Base-by-base conservation (phyloP, 192 early-diverging fungal species). In the Coemansia sp. region DNA sequence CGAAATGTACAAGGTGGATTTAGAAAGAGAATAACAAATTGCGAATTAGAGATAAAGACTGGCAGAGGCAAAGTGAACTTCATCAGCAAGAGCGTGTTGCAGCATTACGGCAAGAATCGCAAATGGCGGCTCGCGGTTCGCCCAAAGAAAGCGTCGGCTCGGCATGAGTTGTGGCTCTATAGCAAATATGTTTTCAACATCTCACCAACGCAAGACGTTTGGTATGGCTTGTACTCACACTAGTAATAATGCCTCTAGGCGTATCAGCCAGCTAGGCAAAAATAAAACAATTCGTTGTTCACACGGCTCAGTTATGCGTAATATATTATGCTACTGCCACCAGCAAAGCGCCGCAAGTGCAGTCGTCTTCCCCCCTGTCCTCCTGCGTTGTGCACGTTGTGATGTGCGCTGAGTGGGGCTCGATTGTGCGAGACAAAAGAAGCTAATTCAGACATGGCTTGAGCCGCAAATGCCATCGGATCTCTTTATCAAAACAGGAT, bases 71-170 rank as follows among this genome's bases (percentile, higher is more conserved):
- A 48, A 48, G 19, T 3, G 21, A 7, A 9, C 8, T 14, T 19
- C 46, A 19, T 73, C 64, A 45, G 57, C 45, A 59, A 38, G 57
- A 73, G 48, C 70, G 55, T 19, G 62, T 5, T 3, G n/a, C 37
- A 10, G 63, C 10, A 48, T 48, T 25, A 63, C 36, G 62, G 53
- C 23, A 10, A 48, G 46, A 48, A n/a, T 48, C 46, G 46, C 8
- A 48, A 5, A 21, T 9, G 21, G 2, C 46, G n/a, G 46, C 46
- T 48, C 19, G 19, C 41, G 15, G 15, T 14, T 14, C 15, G 12
- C 15, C 9, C 14, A 14, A 14, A 14, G 41, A 14, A 14, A 14
- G 41, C 11, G 14, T 42, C 41, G 41, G 41, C 41, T 42, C 41
- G 15, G 41, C 12, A 15, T 42, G 12, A 10, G 12, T 0, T 4